A percentile compares a stretch with the other conserved stretches of the same genome.
These are phyloP conservation scores for Lentinula novae-zelandiae DNA, from an alignment of 1,284 basidiomycete genomes.

Conservation along the genomic window DNA sequence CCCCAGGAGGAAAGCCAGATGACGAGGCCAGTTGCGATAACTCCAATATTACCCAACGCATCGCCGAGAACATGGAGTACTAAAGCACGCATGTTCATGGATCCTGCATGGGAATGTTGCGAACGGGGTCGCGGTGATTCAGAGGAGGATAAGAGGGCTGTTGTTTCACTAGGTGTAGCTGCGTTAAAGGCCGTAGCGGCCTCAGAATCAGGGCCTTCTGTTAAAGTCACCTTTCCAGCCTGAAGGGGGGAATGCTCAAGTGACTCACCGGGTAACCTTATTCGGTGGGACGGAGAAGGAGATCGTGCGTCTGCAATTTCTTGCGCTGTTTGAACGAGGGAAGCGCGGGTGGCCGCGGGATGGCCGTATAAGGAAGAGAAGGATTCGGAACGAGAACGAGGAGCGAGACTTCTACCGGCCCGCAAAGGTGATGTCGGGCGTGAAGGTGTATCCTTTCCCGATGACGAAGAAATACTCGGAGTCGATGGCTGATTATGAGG, in stretches of 20 bases:
- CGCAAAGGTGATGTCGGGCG: conserved; percentile 21
- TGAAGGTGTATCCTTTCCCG: conserved; percentile 22
- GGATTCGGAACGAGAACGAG: conserved; percentile 35
- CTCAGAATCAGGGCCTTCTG: neutral
- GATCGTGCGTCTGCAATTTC: conserved; percentile 66
- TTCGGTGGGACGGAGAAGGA: conserved; percentile 36
- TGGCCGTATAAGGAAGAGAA: conserved; percentile 75
- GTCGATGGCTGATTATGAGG: conserved; percentile 25
- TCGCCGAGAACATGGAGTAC: conserved; percentile 96
- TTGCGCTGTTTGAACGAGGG: conserved; percentile 84
- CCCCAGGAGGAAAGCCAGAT: conserved; percentile 83
- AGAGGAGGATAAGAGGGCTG: conserved; percentile 32
- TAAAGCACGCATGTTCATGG: conserved; percentile 98
- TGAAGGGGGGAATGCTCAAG: conserved; percentile 7
- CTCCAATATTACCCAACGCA: conserved; percentile 96
- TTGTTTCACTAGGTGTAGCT: conserved; percentile 28
- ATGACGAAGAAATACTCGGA: conserved; percentile 16
- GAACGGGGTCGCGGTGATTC: conserved; percentile 21
- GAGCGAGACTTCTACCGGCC: conserved; percentile 8
- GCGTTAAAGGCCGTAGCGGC: neutral
- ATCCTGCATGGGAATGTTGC: conserved; percentile 63
- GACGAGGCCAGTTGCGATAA: conserved; percentile 91
- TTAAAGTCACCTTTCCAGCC: neutral
- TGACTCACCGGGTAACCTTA: conserved; percentile 27
- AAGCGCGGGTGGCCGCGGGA: conserved; percentile 85